Evolutionary conservation across 164 flowering plant genomes (phyloP), one percentile per base, ranked within the genome.

Genomic region (Akebia trifoliata): DNA sequence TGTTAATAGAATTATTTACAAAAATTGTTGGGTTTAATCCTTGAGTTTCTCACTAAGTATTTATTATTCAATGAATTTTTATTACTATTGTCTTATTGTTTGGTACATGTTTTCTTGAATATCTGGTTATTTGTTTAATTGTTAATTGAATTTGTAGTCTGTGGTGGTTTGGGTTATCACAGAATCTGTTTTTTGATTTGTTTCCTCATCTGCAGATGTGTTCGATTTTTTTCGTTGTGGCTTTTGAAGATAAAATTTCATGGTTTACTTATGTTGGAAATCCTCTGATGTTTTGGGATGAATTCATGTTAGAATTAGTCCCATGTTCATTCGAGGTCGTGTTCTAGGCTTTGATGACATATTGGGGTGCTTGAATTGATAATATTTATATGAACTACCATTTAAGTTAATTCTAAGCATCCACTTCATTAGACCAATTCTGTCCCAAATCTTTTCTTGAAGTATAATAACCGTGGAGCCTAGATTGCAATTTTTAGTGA

Each of bases 401-500:
- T 24, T 18, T 25, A 26, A 18, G 7, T 25, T 12, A 11, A 30
- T 40, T 14, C 7, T 26, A n/a, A 36, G 10, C 12, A 17, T 8
- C 20, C 29, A 26, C 29, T 32, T 25, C 45, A 26, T 28, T 28
- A 4, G 26, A 42, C 24, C 35, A 42, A 42, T 58, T 18, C 43
- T 46, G 8, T 36, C 36, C 26, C 15, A 21, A 18, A 30, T 20
- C 38, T 51, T 17, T 31, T 1, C 9, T 35, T 52, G 40, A 34
- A 18, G 56, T 9, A 28, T 15, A 28, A 20, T 36, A 34, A 36
- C 50, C 24, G 21, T 52, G 40, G 39, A 52, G 8, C 37, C 12
- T 54, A 31, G 28, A 54, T 31, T 54, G 21, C 21, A 54, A 24
- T 54, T 38, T 25, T 17, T 34, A n/a, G 57, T 36, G 30, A n/a